Base-by-base conservation (phyloP, 1,284 basidiomycete species). In the Cutaneotrichosporon daszewskae region DNA sequence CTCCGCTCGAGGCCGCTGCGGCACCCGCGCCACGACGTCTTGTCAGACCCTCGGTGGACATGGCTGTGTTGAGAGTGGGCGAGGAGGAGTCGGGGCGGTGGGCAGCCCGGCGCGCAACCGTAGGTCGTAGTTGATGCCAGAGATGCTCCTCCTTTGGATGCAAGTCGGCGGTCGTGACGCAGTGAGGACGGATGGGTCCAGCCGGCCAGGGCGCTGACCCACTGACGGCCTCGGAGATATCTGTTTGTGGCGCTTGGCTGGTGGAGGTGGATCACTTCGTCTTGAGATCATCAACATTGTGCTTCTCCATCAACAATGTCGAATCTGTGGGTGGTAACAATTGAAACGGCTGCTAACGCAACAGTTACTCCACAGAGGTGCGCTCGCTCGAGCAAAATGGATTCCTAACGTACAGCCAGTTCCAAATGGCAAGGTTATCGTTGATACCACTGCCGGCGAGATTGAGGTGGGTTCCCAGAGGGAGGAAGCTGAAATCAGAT, bases 401-500 rank as follows among this genome's bases (percentile, higher is more conserved):
- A n/a, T n/a, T n/a, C n/a, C 32, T 43, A 11, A 42, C 31, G 5
- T 22, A 7, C 40, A 72, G 69, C 69, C 69, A 8, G 56, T 88
- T 17, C 89, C 88, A 0, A 78, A 82, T 45, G 90, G 88, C 49
- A 82, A 85, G 51, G 85, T 95, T 41, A 80, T 95, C 31, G 76
- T 98, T 36, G 81, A 88, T 51, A 97, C 94, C 0, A 90, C 89
- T 1, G 83, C 80, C 12, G 91, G 90, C 17, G 89, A 94, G 61
- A 83, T 95, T 35, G 89, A 92, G 59, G 72, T 72, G 25, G 43
- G 63, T 27, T 9, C 22, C 17, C n/a, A 5, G 13, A 3, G 11
- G 9, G 6, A 1, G 23, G 26, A n/a, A 20, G 36, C 47, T 53
- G 23, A 47, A 28, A 14, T 18, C 52, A 75, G 63, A 83, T 97